Evolutionary conservation across 805 yeast genomes (phyloP).

Genomic region (Ogataea kodamae): DNA sequence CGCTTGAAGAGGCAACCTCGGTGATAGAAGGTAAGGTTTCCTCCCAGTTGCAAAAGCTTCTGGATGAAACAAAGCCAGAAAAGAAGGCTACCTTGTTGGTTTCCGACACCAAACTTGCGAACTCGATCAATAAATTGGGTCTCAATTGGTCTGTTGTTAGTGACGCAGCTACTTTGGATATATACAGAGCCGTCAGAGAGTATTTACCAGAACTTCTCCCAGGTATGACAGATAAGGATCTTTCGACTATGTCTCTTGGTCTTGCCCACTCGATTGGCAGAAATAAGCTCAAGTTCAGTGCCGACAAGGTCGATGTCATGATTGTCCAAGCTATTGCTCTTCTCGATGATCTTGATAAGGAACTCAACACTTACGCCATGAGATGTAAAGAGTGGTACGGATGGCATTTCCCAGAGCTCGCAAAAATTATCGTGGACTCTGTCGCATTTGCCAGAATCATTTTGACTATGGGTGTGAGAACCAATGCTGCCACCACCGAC

Average conservation of each 20-base stretch:
- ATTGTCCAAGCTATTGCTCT: constrained; percentile 98
- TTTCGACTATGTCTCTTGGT: constrained; percentile 95
- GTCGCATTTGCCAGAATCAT: constrained; percentile 95
- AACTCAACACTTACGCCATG: constrained; percentile 97
- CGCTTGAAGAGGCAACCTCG: constrained; percentile 91
- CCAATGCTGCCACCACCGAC: constrained; percentile 87
- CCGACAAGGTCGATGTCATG: constrained; percentile 99
- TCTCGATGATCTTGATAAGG: constrained; percentile 95
- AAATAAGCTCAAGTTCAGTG: constrained; percentile 94
- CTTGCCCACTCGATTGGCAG: constrained; percentile 98
- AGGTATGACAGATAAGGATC: constrained; percentile 79
- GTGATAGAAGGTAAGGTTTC: constrained; percentile 93
- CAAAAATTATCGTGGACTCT: constrained; percentile 93
- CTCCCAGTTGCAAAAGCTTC: constrained; percentile 69
- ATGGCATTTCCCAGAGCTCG: constrained; percentile 99
- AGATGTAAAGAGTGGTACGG: constrained; percentile 99
- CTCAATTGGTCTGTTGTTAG: constrained; percentile 83
- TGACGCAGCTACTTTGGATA: constrained; percentile 92
- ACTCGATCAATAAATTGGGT: constrained; percentile 92
- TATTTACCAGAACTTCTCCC: constrained; percentile 91
- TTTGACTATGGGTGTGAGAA: constrained; percentile 88
- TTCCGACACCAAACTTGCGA: constrained; percentile 93
- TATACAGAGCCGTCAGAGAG: constrained; percentile 93
- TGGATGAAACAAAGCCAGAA: constrained; percentile 72
- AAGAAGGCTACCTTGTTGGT: constrained; percentile 87